Evolutionary conservation across 1,284 basidiomycete genomes (phyloP).

Genomic region (Cutaneotrichosporon spelunceum): DNA sequence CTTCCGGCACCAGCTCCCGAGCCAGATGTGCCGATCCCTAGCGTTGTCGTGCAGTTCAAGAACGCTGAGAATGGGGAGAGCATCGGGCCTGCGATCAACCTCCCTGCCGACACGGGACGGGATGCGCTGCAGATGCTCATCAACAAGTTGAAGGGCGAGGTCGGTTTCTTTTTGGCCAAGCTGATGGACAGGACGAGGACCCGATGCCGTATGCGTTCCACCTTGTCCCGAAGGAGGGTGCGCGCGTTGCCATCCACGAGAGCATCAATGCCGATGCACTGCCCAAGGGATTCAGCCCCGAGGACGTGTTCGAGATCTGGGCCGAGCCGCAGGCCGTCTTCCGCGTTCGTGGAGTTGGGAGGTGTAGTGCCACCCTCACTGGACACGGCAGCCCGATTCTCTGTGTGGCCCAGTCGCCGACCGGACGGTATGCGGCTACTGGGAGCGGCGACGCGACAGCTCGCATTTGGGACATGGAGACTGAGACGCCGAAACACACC

Average conservation of each 20-base stretch:
- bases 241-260: constrained; percentile 72
- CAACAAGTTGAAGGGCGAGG: constrained; percentile 74
- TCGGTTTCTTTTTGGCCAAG: constrained; percentile 44
- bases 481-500: constrained; percentile 85
- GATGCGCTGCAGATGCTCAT: constrained; percentile 79
- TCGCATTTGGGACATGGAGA: constrained; percentile 89
- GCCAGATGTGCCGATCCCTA: constrained; percentile 55
- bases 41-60: constrained; percentile 84
- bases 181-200: constrained; percentile 65
- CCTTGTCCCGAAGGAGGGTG: constrained; percentile 58
- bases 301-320: constrained; percentile 79
- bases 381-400: constrained; percentile 91
- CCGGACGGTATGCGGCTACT: constrained; percentile 83
- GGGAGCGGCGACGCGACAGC: constrained; percentile 93
- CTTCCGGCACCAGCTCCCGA: constrained; percentile 56
- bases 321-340: constrained; percentile 96
- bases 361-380: constrained; percentile 84
- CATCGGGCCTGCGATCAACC: constrained; percentile 78
- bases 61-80: constrained; percentile 75
- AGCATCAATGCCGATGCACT: constrained; percentile 78
- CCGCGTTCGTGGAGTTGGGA: constrained; percentile 83
- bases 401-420: constrained; percentile 92
- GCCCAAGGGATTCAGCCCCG: constrained; percentile 62
- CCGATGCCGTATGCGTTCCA: constrained; percentile 87
- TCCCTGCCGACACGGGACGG: constrained; percentile 80